Percentiles rank a stretch among this genome's conserved stretches.
Evolutionary conservation across 441 rosid species (phyloP).

Genomic region (Populus hybrid): DNA sequence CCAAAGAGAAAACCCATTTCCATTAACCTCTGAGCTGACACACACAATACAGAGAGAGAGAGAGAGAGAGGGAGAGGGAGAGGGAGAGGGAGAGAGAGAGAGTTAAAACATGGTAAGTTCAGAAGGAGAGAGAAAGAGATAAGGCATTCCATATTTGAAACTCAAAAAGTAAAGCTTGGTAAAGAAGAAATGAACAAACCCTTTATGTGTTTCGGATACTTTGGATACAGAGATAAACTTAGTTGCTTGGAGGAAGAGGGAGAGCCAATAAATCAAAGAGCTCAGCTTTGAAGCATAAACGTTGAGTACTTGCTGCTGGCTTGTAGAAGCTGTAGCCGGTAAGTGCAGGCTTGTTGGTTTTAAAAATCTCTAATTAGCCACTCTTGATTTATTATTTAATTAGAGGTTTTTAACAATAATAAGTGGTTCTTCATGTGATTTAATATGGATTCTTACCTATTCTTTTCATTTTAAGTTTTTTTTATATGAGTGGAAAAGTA

Average conservation of each 20-base stretch:
- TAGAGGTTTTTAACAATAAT: no score
- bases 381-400: no score
- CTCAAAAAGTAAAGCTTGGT: not conserved
- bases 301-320: not conserved
- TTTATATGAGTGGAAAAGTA: no score
- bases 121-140: not conserved
- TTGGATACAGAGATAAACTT: not conserved
- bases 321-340: not conserved
- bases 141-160: not conserved
- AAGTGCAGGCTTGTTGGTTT: not conserved
- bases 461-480: no score
- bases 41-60: no score
- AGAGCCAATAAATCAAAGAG: not conserved
- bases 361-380: no score
- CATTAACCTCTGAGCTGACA: not conserved
- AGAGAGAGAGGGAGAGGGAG: not conserved
- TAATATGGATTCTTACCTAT: no score
- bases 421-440: no score
- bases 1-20: not conserved
- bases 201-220: not conserved
- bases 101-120: not conserved
- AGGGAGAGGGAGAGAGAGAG: not conserved
- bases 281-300: not conserved
- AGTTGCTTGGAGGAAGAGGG: not conserved
- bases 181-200: not conserved